Evolutionary conservation across 257 asterid genomes (phyloP).

Genomic region (Hygrophila difformis): DNA sequence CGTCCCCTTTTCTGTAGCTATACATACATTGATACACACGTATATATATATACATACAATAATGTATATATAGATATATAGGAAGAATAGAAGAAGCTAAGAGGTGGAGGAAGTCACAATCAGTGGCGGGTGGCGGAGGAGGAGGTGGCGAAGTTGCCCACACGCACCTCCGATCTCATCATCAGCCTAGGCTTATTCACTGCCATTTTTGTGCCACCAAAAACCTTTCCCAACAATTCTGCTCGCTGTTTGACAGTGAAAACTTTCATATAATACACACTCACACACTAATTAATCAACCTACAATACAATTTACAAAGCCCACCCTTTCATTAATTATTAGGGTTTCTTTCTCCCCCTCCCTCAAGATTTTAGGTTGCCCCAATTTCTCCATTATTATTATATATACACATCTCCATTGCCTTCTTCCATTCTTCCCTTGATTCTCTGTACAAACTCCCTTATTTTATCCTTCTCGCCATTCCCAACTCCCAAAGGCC

Average conservation of each 20-base stretch:
- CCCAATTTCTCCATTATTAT: conserved; percentile 7
- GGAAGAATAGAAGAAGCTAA: too few relatives aligned
- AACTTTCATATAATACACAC: too few relatives aligned
- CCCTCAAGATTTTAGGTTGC: conserved; percentile 5
- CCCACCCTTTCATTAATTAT: conserved; percentile 40
- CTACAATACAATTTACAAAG: not conserved
- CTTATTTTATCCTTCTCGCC: too few relatives aligned
- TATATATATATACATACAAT: too few relatives aligned
- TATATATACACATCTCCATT: conserved; percentile 25
- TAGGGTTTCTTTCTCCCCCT: conserved; percentile 31
- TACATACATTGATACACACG: too few relatives aligned
- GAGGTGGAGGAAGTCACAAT: conserved; percentile 25
- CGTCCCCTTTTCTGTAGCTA: too few relatives aligned
- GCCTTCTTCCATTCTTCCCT: conserved; percentile 32
- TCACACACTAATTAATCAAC: too few relatives aligned
- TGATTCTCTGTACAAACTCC: too few relatives aligned
- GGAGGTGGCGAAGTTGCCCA: conserved; percentile 29
- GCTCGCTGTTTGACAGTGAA: conserved; percentile 32
- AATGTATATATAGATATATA: too few relatives aligned
- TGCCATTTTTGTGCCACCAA: conserved; percentile 40
- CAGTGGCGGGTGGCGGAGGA: conserved; percentile 48
- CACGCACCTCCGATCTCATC: conserved; percentile 24
- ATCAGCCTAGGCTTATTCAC: not conserved
- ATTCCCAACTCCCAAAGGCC: too few relatives aligned
- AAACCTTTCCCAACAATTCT: conserved; percentile 59